A percentile compares a stretch with the other conserved stretches of the same genome.
Evolutionary conservation across 768 basidiomycete genomes (phyloP).

Genomic region (Leucosporidium creatinivorum): DNA sequence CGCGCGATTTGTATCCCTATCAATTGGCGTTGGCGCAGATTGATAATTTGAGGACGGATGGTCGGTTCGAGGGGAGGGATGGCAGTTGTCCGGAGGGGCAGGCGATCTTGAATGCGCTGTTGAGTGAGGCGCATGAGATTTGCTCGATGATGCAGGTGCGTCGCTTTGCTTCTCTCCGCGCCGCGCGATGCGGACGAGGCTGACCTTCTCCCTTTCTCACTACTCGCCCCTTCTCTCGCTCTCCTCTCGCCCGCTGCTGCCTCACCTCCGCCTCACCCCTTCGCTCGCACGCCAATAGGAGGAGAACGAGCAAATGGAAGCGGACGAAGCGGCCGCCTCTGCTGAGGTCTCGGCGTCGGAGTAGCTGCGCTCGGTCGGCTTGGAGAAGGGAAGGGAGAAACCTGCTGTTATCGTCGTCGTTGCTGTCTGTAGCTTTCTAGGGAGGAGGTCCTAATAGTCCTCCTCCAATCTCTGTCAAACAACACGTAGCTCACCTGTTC

Average conservation of each 20-base stretch:
- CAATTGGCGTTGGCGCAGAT: conserved; percentile 61
- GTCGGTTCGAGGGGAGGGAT: conserved; percentile 56
- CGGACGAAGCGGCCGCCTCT: background rate
- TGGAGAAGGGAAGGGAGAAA: background rate
- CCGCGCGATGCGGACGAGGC: background rate
- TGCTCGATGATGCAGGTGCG: conserved; percentile 9
- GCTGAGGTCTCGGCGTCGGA: background rate
- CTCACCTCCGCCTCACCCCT: background rate
- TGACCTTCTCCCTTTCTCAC: background rate
- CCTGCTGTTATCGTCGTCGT: background rate
- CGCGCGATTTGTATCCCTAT: conserved; percentile 36
- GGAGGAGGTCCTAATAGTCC: no score
- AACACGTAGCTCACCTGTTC: background rate
- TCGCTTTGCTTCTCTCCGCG: background rate
- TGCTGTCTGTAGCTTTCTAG: background rate
- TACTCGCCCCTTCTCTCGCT: background rate
- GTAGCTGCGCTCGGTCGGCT: background rate
- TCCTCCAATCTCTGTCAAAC: background rate
- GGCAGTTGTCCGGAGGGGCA: conserved; percentile 28
- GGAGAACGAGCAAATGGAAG: background rate
- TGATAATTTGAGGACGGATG: conserved; percentile 84
- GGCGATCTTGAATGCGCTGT: conserved; percentile 25
- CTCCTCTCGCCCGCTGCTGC: no score
- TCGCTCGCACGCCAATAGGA: background rate
- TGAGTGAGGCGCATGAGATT: conserved; percentile 26